Evolutionary conservation across 495 filamentous ascomycete species (phyloP).

Genomic region (Hypoxylon lenormandii): DNA sequence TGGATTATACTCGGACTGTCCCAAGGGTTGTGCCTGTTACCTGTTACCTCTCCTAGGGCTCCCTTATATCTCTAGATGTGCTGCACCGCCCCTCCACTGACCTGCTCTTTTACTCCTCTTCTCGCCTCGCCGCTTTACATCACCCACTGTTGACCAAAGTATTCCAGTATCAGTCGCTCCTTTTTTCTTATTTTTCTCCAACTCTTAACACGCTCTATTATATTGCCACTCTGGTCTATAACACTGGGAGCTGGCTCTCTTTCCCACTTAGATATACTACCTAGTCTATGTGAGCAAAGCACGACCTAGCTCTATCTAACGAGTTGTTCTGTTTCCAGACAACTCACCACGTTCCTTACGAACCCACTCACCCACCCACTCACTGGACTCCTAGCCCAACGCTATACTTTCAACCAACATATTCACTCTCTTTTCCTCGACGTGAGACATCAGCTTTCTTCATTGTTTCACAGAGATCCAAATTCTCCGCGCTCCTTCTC

Average conservation of each 20-base stretch:
- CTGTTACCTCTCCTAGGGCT: slow-evolving; percentile 42
- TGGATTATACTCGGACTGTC: slow-evolving; percentile 53
- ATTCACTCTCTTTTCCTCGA: slow-evolving; percentile 38
- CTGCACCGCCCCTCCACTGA: slow-evolving; percentile 60
- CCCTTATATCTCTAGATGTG: slow-evolving; percentile 63
- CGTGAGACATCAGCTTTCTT: slow-evolving; percentile 26
- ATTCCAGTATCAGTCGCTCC: slow-evolving; percentile 60
- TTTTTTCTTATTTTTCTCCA: slow-evolving; percentile 53
- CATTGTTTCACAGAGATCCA: slow-evolving; percentile 25
- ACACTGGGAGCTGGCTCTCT: slow-evolving; percentile 66
- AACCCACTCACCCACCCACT: slow-evolving; percentile 30
- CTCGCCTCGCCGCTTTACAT: slow-evolving; percentile 51
- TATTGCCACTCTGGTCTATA: slow-evolving; percentile 65
- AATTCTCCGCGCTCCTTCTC: slow-evolving; percentile 36
- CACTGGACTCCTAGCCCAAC: slow-evolving; percentile 22
- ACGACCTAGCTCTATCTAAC: slow-evolving; percentile 51
- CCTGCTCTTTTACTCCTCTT: slow-evolving; percentile 49
- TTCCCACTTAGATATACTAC: slow-evolving; percentile 54
- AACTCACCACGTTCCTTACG: slow-evolving; percentile 61
- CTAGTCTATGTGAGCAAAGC: slow-evolving; percentile 54
- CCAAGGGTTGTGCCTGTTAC: slow-evolving; percentile 53
- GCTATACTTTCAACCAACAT: slow-evolving; percentile 44
- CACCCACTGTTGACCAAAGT: slow-evolving; percentile 54
- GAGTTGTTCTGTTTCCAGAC: slow-evolving; percentile 54
- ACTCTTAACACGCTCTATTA: slow-evolving; percentile 45